Evolutionary conservation across 805 yeast genomes (phyloP), one percentile per base, ranked within the genome.

Genomic region (Kodamaea nitidulidarum): DNA sequence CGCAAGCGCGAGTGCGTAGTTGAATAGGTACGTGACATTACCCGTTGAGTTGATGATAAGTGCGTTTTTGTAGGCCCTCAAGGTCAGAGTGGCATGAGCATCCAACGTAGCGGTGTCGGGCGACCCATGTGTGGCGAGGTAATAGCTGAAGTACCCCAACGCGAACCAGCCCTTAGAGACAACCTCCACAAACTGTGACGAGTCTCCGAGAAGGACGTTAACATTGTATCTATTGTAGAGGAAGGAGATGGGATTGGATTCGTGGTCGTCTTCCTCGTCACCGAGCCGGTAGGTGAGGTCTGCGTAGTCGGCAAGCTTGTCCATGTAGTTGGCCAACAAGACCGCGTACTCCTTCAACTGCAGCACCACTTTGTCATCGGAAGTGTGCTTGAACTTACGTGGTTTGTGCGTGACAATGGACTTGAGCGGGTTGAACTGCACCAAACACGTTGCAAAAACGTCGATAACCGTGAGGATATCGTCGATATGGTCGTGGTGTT

Each of bases 1-100:
- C 1, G 81, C 70, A 28, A 78, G 57, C 4, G 65, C 59, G 35
- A 70, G 65, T 1, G 81, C 75, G 51, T 76, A 79, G 39, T 70
- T 68, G 52, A 63, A 73, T 32, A 67, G 52, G 36, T 51, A 50
- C 2, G 41, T 38, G 6, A 46, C 44, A 41, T 52, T 60, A 2
- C 69, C 70, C 1, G 66, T 58, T 14, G 67, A 50, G 44, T 66
- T 64, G 10, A 65, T 49, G 15, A 65, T 62, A 41, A 69, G 58
- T 24, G 64, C 45, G 34, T 59, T 64, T 38, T 66, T 65, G 46
- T 59, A 65, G 44, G 47, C 54, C n/a, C 31, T 32, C 28, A 60
- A 38, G 2, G 58, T 48, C 6, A 48, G 43, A 2, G 15, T 16
- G 16, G 49, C 48, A 38, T 56, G 45, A 7, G 16, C 29, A 4